Evolutionary conservation across 805 yeast genomes (phyloP), one percentile per base, ranked within the genome.

Genomic region (Candida berthetii): DNA sequence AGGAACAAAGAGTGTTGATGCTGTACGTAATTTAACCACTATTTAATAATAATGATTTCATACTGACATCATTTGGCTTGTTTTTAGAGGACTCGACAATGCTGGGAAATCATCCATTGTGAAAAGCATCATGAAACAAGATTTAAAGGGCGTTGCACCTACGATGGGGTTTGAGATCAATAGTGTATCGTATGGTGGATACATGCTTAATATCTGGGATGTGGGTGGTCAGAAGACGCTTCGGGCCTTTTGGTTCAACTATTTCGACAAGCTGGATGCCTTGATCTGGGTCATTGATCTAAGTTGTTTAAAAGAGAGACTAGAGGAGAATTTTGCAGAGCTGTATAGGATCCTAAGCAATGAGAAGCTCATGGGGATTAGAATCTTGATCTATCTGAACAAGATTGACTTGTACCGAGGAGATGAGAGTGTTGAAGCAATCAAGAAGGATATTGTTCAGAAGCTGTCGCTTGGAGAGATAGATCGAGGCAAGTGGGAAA

Each of bases 201-300:
- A 46, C 35, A 48, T 46, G 31, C 55, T 84, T 39, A 81, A 81
- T 48, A 57, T 83, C 25, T 84, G 95, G 98, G 96, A 87, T 55
- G 80, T 90, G 11, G 98, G 98, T 5, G 98, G 98, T 2, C 98
- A 90, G 60, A 64, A 72, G 36, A 74, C 91, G 1, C 66, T 90
- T 34, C 66, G 98, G 37, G 80, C 90, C 15, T 89, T 89, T 69
- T 90, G 98, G 98, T 80, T 85, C 52, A 91, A 90, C 62, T 90
- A 91, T 60, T 90, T 85, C 55, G 96, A 89, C 48, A 79, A 77
- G 51, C 64, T 74, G 33, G 90, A 90, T 51, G 76, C 78, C 6
- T 66, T 90, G 15, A 61, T 90, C 11, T 90, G 96, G 96, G 96
- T 90, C 17, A 72, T 91, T 6, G 97, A 91, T 61, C 72, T 78